Conservation (phyloP, 2,329 filamentous ascomycete species). For the Catunica adiposa region DNA sequence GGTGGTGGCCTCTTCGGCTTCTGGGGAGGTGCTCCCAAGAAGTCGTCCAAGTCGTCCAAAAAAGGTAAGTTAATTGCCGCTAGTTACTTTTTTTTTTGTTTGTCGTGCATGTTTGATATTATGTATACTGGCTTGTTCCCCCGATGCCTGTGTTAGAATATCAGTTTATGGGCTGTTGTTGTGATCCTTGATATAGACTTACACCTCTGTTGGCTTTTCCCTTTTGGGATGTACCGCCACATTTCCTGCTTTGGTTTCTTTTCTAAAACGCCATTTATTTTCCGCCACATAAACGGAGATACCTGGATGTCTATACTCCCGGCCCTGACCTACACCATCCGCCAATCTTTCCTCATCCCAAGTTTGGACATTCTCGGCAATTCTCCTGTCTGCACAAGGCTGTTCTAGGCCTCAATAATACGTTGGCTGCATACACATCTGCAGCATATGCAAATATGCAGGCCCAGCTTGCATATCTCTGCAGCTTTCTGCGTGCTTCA, state of each 20-base stretch:
- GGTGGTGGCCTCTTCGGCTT: constrained; percentile 35
- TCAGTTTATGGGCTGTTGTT: background rate
- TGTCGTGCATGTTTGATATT: too few relatives aligned
- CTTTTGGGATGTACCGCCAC: background rate
- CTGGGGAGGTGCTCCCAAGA: constrained; percentile 34
- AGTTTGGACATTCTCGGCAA: background rate
- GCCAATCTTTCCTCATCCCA: background rate
- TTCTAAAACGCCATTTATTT: background rate
- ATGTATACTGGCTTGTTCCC: too few relatives aligned
- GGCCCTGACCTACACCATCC: background rate
- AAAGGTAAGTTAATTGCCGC: constrained; percentile 23
- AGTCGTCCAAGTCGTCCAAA: constrained; percentile 26
- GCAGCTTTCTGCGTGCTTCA: background rate
- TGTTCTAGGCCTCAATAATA: constrained; percentile 7
- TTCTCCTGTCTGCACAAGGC: background rate
- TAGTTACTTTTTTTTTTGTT: background rate
- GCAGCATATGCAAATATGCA: constrained; percentile 1
- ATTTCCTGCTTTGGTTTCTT: background rate
- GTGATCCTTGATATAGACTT: background rate
- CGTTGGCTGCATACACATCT: constrained; percentile 3
- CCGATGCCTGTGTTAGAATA: too few relatives aligned
- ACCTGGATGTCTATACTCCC: background rate
- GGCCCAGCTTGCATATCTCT: background rate
- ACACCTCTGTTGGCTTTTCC: background rate
- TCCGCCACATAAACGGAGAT: background rate